Base-by-base conservation (phyloP, 129 eudicot species). In the Arctium lappa region DNA sequence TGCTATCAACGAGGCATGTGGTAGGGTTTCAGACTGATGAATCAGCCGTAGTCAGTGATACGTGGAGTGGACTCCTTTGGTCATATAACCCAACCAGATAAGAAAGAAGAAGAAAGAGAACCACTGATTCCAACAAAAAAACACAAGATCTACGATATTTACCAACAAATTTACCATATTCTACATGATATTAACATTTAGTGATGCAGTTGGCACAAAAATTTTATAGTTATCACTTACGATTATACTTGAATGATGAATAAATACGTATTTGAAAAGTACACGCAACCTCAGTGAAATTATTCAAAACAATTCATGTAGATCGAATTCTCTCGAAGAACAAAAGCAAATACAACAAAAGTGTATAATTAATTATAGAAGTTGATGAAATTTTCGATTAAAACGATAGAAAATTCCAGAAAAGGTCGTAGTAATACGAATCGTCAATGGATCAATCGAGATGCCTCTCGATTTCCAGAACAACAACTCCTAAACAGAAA, bases 1-100 rank as follows among this genome's bases (percentile, higher is more conserved):
- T 81, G 34, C 30, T 18, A 22, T 5, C 27, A 30, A 69, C 40
- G 4, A 46, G 29, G 79, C 81, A 76, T 76, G 82, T 69, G 72
- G 78, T 48, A 5, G 46, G 39, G 65, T 27, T 46, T 34, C 16
- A 6, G 31, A 9, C 66, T 77, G 65, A 77, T 77, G 86, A 83
- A 15, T 83, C 78, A 77, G 36, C 80, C 4, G 16, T 5, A 38
- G 6, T 68, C 31, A 37, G 34, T 66, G 73, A 53, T 69, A 77
- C 86, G 86, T 83, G 79, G 79, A 40, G 30, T 29, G 27, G 8
- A 78, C 6, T 18, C 66, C 66, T 56, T 56, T 56, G 66, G 29
- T 56, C 66, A 56, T 15, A 5, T 16, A 9, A 2, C 53, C 53
- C 62, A 50, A 12, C 62, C 18, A 50, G 62, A 50, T 50, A 56